phyloP scores from a whole-genome alignment of 2,329 filamentous ascomycete species.

The Sarocladium oryzae region DNA sequence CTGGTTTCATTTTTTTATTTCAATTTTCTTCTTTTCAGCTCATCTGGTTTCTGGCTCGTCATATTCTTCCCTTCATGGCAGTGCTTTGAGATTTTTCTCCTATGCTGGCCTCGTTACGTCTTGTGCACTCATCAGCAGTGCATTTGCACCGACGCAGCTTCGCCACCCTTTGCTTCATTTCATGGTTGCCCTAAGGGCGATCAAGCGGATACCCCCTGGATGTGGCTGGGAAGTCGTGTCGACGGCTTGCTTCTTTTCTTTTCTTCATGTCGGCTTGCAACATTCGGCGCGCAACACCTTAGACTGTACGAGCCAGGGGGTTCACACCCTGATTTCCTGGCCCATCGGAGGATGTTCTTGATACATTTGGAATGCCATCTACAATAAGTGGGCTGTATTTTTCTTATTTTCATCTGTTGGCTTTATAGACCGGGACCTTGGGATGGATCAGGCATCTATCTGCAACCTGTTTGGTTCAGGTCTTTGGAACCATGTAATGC shows the following conservation, averaged over 20 bases:
- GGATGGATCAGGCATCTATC: background rate
- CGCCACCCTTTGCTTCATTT: background rate
- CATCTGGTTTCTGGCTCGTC: background rate
- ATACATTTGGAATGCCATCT: slow-evolving; percentile 23
- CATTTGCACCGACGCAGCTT: background rate
- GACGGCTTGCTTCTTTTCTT: background rate
- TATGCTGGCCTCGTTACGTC: too few species aligned
- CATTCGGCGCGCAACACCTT: slow-evolving; percentile 11
- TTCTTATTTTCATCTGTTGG: slow-evolving; percentile 11
- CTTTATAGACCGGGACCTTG: background rate
- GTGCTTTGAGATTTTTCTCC: too few species aligned
- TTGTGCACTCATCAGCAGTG: too few species aligned
- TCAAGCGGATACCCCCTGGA: background rate
- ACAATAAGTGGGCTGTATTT: slow-evolving; percentile 11
- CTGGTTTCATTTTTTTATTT: background rate
- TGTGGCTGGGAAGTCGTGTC: background rate
- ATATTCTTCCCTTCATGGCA: too few species aligned
- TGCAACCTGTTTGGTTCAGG: background rate
- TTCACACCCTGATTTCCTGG: slow-evolving; percentile 14
- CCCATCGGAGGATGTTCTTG: slow-evolving; percentile 21
- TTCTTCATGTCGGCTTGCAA: background rate
- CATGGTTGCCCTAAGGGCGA: background rate
- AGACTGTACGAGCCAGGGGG: slow-evolving; percentile 32
- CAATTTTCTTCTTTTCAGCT: background rate
- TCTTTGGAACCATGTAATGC: background rate